These are phyloP conservation scores for Xylariales sp. DNA, from an alignment of 2,329 filamentous ascomycete species.

Conservation along the genomic window DNA sequence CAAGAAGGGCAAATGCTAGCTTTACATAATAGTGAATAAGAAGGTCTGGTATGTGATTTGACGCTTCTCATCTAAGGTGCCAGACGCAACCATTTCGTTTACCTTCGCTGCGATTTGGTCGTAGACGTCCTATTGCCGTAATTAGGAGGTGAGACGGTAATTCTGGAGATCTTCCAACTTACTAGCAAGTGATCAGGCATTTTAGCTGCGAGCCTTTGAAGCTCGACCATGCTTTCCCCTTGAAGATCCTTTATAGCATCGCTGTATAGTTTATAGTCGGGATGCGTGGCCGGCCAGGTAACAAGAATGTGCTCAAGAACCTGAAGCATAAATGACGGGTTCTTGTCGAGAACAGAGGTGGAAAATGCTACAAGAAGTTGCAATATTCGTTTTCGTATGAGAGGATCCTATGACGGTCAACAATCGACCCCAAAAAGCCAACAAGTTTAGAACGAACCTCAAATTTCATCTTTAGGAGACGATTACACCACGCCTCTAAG, in stretches of 20 bases:
- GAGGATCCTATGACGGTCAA: slow-evolving; percentile 70
- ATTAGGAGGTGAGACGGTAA: slow-evolving; percentile 39
- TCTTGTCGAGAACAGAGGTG: slow-evolving; percentile 80
- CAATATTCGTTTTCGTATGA: slow-evolving; percentile 83
- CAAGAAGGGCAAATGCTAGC: slow-evolving; percentile 17
- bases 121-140: slow-evolving; percentile 74
- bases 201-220: slow-evolving; percentile 87
- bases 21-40: slow-evolving; percentile 88
- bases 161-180: slow-evolving; percentile 46
- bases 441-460: slow-evolving; percentile 58
- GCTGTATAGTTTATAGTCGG: slow-evolving; percentile 78
- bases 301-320: slow-evolving; percentile 92
- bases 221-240: slow-evolving; percentile 83
- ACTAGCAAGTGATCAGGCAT: slow-evolving; percentile 91
- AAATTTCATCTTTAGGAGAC: slow-evolving; percentile 76
- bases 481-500: slow-evolving; percentile 78
- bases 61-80: slow-evolving; percentile 81
- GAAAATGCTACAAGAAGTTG: slow-evolving; percentile 88
- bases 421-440: background rate
- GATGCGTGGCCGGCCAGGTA: slow-evolving; percentile 79
- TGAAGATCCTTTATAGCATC: slow-evolving; percentile 93
- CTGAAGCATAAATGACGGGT: slow-evolving; percentile 84
- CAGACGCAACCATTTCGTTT: slow-evolving; percentile 79
- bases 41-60: slow-evolving; percentile 90
- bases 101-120: slow-evolving; percentile 87